phyloP scores from a whole-genome alignment of 2,329 filamentous ascomycete genomes.

The Corinectria fuckeliana region DNA sequence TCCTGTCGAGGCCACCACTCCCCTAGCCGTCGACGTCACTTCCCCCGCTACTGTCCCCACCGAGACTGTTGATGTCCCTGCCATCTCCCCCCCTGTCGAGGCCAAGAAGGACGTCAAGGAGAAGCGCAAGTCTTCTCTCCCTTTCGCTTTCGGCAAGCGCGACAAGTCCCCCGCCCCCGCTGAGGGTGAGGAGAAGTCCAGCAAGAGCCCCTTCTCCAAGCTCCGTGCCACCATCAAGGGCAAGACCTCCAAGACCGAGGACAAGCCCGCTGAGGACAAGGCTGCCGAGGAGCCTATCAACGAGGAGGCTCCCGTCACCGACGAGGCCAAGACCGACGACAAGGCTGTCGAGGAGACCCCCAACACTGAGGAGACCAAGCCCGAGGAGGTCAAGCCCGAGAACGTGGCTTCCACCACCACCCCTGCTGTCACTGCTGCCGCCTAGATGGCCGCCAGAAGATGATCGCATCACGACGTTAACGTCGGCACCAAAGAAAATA shows the following conservation, averaged over 20 bases:
- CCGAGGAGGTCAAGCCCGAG: slow-evolving; percentile 49
- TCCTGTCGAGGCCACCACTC: slow-evolving; percentile 63
- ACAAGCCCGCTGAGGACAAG: slow-evolving; percentile 47
- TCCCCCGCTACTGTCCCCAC: slow-evolving; percentile 54
- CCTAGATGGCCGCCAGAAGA: slow-evolving; percentile 48
- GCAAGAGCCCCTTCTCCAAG: slow-evolving; percentile 65
- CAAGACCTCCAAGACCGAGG: slow-evolving; percentile 53
- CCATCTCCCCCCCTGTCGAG: slow-evolving; percentile 56
- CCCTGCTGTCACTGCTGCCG: slow-evolving; percentile 58
- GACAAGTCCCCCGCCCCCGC: slow-evolving; percentile 65
- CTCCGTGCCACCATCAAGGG: slow-evolving; percentile 63
- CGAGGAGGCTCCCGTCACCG: slow-evolving; percentile 42
- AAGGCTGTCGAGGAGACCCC: slow-evolving; percentile 46
- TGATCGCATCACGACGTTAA: slow-evolving; percentile 38
- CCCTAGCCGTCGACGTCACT: slow-evolving; percentile 61
- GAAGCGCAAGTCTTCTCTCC: slow-evolving; percentile 82
- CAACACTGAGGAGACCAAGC: slow-evolving; percentile 49
- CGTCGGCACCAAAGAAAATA: slow-evolving; percentile 34
- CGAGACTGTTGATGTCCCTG: slow-evolving; percentile 54
- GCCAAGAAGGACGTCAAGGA: slow-evolving; percentile 71
- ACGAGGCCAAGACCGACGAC: slow-evolving; percentile 44
- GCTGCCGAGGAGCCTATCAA: slow-evolving; percentile 43
- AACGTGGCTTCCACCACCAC: slow-evolving; percentile 47
- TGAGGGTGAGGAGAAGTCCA: slow-evolving; percentile 65
- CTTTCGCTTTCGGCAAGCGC: slow-evolving; percentile 82